Evolutionary conservation across 106 monocot genomes (phyloP).

Genomic region (Apostasia ramifera): DNA sequence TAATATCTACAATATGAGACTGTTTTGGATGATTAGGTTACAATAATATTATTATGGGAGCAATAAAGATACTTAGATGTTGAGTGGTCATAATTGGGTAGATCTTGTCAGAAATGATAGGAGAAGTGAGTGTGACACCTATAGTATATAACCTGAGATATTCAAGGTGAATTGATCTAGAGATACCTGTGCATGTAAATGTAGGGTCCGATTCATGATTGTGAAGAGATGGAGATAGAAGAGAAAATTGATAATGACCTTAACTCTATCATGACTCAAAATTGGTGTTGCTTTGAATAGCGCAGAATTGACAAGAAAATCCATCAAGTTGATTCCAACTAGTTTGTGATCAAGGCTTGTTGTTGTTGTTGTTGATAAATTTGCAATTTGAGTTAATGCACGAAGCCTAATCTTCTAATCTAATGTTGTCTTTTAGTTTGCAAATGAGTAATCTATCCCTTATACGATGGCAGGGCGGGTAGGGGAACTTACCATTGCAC

Average conservation of each 20-base stretch:
- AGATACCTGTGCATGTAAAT: too few species aligned
- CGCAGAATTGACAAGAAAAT: neutral
- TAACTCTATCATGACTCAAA: neutral
- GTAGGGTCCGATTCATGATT: too few species aligned
- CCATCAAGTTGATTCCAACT: neutral
- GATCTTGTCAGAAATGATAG: constrained; percentile 4
- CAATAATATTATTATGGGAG: too few species aligned
- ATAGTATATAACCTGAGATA: too few species aligned
- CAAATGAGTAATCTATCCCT: neutral
- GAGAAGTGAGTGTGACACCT: neutral
- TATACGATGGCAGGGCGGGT: constrained; percentile 41
- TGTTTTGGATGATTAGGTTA: too few species aligned
- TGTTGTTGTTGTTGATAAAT: too few species aligned
- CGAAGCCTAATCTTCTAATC: neutral
- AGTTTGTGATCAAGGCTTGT: neutral
- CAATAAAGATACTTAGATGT: too few species aligned
- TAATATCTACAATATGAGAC: neutral
- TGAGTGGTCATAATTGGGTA: too few species aligned
- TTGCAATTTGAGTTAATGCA: neutral
- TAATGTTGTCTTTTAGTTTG: neutral
- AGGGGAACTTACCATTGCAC: constrained; percentile 50
- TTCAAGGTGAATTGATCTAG: too few species aligned
- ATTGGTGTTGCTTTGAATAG: neutral
- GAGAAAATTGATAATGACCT: too few species aligned
- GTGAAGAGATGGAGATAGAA: too few species aligned